These are phyloP conservation scores for Xylaria castorea DNA, from an alignment of 495 filamentous ascomycete genomes.

Conservation along the genomic window DNA sequence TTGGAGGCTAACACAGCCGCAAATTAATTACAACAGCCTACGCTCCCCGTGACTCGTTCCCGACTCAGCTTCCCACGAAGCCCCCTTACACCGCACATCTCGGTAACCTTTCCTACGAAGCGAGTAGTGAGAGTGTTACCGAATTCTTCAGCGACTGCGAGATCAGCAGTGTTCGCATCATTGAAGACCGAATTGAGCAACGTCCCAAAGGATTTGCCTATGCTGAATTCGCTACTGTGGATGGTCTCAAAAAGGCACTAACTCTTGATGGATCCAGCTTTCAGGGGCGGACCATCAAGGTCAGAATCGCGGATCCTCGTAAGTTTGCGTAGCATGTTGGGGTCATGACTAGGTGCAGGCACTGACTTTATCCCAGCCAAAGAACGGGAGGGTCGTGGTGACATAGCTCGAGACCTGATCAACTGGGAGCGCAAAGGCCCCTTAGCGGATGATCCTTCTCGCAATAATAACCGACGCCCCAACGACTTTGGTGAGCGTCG, in stretches of 20 bases:
- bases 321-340: slow-evolving; percentile 29
- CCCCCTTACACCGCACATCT: slow-evolving; percentile 95
- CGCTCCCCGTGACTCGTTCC: slow-evolving; percentile 77
- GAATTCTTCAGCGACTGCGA: slow-evolving; percentile 86
- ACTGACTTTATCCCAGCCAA: slow-evolving; percentile 66
- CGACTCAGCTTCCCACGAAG: slow-evolving; percentile 76
- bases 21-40: slow-evolving; percentile 58
- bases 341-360: slow-evolving; percentile 8
- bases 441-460: slow-evolving; percentile 72
- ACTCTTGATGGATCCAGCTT: slow-evolving; percentile 79
- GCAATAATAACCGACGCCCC: slow-evolving; percentile 57
- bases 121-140: slow-evolving; percentile 76
- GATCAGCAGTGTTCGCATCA: slow-evolving; percentile 88
- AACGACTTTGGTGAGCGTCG: slow-evolving; percentile 52
- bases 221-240: slow-evolving; percentile 87
- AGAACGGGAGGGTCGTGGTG: slow-evolving; percentile 60
- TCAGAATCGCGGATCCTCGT: slow-evolving; percentile 66
- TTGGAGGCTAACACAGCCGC: not conserved
- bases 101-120: slow-evolving; percentile 95
- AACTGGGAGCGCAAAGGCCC: slow-evolving; percentile 94
- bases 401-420: slow-evolving; percentile 66
- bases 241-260: slow-evolving; percentile 90
- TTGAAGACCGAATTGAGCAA: slow-evolving; percentile 89
- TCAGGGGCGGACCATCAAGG: slow-evolving; percentile 83
- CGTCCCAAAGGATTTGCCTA: slow-evolving; percentile 98